Base-by-base conservation (phyloP, 164 flowering plant genomes). In the Aristolochia contorta region DNA sequence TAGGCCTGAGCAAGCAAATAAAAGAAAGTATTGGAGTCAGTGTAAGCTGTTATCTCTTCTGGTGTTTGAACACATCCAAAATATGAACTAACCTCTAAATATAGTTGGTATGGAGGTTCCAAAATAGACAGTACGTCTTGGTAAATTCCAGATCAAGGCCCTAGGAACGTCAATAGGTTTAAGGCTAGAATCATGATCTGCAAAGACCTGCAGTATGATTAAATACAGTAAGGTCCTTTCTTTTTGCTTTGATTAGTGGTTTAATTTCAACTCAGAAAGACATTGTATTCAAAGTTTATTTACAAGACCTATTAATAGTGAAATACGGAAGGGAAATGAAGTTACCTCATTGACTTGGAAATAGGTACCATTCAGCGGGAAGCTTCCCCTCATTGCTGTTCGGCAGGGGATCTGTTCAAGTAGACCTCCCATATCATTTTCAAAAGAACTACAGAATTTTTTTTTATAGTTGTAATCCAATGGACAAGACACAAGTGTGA, bases 321-420 rank as follows among this genome's bases (percentile, higher is more conserved):
- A 49, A 22, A 21, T 13, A 12, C 6, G 0, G 16, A 2, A 43
- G 45, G 12, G 18, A 14, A 45, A 21, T 7, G 41, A 18, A 25
- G n/a, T 66, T 71, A 94, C 99, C 99, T 94, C 99, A 54, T 94
- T 94, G n/a, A 89, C 96, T 77, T 94, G 99, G 60, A 94, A 94
- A 56, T 94, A 94, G 51, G 99, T 94, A 23, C 97, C 99, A 69
- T 94, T 94, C 10, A 94, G 85, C 18, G 97, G 97, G 70, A 89
- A 89, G 61, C 94, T 87, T 52, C 97, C 97, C 69, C 84, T 83
- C 94, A 89, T 87, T 67, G 97, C 94, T 52, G 97, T 87, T 59
- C 87, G 72, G 62, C 91, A 82, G 61, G 97, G 97, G 71, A 89
- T 87, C 97, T 89, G 83, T 54, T 63, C 57, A 75, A 57, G 45